These are phyloP conservation scores for Apiotrichum domesticum DNA, from an alignment of 1,284 basidiomycete genomes.

Conservation along the genomic window DNA sequence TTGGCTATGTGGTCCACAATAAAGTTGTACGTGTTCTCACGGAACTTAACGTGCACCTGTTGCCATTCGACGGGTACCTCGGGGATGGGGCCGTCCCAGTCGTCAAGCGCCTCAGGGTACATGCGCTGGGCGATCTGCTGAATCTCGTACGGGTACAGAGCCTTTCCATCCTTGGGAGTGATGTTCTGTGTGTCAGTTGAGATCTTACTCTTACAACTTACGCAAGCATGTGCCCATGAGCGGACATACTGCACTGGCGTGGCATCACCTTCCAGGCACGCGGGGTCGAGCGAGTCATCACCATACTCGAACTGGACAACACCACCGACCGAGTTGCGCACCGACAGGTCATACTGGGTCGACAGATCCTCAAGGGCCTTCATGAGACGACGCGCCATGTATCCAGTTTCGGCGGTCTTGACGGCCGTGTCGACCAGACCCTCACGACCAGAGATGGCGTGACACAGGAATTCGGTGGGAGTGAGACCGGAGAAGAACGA, in stretches of 20 bases:
- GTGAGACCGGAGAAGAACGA: conserved; percentile 93
- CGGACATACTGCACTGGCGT: conserved; percentile 85
- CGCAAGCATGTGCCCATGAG: conserved; percentile 77
- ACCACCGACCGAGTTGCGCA: conserved; percentile 89
- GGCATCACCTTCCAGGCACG: conserved; percentile 88
- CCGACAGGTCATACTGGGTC: conserved; percentile 94
- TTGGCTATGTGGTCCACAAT: conserved; percentile 64
- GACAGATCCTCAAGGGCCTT: conserved; percentile 97
- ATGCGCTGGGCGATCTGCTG: conserved; percentile 61
- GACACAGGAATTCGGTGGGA: conserved; percentile 96
- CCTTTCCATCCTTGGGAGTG: conserved; percentile 55
- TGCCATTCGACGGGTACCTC: conserved; percentile 40
- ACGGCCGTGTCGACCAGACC: conserved; percentile 98
- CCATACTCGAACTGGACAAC: conserved; percentile 98
- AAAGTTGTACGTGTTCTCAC: conserved; percentile 69
- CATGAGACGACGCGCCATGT: conserved; percentile 99
- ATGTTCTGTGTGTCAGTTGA: conserved; percentile 50
- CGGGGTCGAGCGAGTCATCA: conserved; percentile 95
- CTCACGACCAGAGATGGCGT: conserved; percentile 97
- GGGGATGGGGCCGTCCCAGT: conserved; percentile 5
- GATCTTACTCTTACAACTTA: conserved; percentile 50
- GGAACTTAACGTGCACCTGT: conserved; percentile 66
- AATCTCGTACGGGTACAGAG: conserved; percentile 84
- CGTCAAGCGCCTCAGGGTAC: conserved; percentile 35
- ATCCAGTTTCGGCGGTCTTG: conserved; percentile 98